Evolutionary conservation across 495 filamentous ascomycete species (phyloP).

Genomic region (Hypoxylon rickii): DNA sequence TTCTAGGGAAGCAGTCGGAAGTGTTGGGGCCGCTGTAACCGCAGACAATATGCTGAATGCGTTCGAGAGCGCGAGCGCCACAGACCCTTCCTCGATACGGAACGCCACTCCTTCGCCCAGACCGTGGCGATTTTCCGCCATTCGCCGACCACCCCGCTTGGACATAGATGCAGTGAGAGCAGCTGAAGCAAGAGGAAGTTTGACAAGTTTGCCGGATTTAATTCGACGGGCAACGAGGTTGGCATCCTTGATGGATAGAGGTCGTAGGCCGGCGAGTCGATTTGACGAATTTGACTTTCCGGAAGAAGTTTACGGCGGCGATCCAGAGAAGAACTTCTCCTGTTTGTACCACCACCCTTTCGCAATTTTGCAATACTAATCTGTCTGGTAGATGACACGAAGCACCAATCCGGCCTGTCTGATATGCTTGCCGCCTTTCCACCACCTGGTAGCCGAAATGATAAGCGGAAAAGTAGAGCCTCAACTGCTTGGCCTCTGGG

Average conservation of each 20-base stretch:
- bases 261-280: constrained; percentile 75
- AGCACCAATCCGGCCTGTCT: constrained; percentile 67
- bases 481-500: constrained; percentile 51
- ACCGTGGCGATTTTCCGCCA: constrained; percentile 52
- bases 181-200: constrained; percentile 79
- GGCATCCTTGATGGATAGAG: constrained; percentile 85
- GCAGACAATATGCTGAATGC: constrained; percentile 50
- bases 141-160: constrained; percentile 71
- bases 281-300: constrained; percentile 57
- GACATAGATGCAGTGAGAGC: constrained; percentile 79
- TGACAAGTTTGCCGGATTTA: constrained; percentile 89
- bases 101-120: constrained; percentile 44
- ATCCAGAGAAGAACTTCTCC: constrained; percentile 44
- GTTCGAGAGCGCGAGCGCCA: constrained; percentile 48
- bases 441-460: constrained; percentile 67
- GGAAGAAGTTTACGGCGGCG: constrained; percentile 38
- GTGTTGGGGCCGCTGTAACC: constrained; percentile 37
- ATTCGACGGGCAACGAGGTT: constrained; percentile 86
- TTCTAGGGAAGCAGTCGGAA: constrained; percentile 28
- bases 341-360: constrained; percentile 35
- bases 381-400: constrained; percentile 44
- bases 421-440: constrained; percentile 94
- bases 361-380: constrained; percentile 32
- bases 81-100: constrained; percentile 40
- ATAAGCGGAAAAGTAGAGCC: constrained; percentile 43